These are phyloP conservation scores for Solanum dulcamara DNA, from an alignment of 257 asterid genomes.

Conservation along the genomic window DNA sequence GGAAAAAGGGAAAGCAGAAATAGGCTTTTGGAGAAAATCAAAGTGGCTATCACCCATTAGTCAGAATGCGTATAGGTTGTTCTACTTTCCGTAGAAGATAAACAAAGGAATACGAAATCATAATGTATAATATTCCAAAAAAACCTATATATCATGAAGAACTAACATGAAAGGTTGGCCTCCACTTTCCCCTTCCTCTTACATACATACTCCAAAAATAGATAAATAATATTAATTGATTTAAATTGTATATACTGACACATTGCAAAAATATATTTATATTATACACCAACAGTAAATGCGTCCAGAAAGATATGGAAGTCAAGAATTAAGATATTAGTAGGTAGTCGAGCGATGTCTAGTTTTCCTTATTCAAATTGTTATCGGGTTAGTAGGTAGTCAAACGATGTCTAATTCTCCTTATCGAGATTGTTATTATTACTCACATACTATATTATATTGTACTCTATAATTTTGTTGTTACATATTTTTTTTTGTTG, in stretches of 20 bases:
- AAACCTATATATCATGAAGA: neutral
- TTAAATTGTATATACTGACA: neutral
- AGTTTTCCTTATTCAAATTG: neutral
- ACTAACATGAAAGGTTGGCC: neutral
- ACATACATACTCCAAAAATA: neutral
- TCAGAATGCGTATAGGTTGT: neutral
- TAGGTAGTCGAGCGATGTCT: neutral
- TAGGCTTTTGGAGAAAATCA: constrained; percentile 14
- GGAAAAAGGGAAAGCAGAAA: neutral
- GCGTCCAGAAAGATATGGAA: too few relatives aligned
- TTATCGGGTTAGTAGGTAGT: too few relatives aligned
- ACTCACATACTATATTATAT: neutral
- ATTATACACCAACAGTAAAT: neutral
- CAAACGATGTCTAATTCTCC: too few relatives aligned
- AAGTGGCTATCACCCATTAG: constrained; percentile 20
- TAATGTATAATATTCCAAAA: neutral
- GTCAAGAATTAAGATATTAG: neutral
- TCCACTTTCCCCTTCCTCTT: neutral
- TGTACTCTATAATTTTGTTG: too few relatives aligned
- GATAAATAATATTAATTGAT: neutral
- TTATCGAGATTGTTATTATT: neutral
- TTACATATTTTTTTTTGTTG: too few relatives aligned
- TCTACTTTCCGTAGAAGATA: constrained; percentile 45
- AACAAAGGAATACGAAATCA: neutral
- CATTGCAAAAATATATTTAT: neutral